Conservation (phyloP, 805 yeast genomes). For the Clavispora vitiphila region DNA sequence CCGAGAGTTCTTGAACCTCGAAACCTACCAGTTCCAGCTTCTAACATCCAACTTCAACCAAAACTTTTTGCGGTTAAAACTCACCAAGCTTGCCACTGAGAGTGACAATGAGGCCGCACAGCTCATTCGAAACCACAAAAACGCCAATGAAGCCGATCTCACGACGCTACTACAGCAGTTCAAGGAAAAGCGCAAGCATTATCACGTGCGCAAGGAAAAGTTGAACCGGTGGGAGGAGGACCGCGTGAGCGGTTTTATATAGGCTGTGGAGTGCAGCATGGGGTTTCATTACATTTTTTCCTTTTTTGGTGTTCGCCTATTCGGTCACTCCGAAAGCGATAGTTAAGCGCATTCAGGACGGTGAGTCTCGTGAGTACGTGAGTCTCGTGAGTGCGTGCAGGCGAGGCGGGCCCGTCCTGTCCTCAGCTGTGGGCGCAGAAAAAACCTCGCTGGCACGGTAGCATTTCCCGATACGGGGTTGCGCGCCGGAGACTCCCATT, state of each 20-base stretch:
- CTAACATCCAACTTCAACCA: conserved; percentile 33
- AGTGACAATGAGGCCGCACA: conserved; percentile 4
- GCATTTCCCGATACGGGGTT: not conserved
- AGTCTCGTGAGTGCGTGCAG: not conserved
- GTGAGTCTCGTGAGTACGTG: not conserved
- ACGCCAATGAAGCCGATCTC: conserved; percentile 12
- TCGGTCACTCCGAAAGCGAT: no score
- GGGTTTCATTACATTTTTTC: no score
- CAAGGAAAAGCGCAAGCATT: conserved; percentile 20
- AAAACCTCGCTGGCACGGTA: no score
- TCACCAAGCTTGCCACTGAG: conserved; percentile 4
- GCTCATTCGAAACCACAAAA: conserved; percentile 2
- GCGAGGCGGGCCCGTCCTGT: no score
- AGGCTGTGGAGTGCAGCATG: not conserved
- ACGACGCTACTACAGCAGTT: conserved; percentile 17
- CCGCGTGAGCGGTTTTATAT: conserved; percentile 37
- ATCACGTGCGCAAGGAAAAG: conserved; percentile 34
- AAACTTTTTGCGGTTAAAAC: conserved; percentile 14
- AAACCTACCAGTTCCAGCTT: conserved; percentile 35
- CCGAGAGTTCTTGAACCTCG: conserved; percentile 30
- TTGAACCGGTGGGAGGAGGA: conserved; percentile 41
- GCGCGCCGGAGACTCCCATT: not conserved
- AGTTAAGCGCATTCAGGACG: not conserved
- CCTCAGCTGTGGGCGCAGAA: no score
- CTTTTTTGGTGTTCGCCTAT: no score